phyloP scores from a whole-genome alignment of 495 filamentous ascomycete genomes.

The Cercophora sp. region DNA sequence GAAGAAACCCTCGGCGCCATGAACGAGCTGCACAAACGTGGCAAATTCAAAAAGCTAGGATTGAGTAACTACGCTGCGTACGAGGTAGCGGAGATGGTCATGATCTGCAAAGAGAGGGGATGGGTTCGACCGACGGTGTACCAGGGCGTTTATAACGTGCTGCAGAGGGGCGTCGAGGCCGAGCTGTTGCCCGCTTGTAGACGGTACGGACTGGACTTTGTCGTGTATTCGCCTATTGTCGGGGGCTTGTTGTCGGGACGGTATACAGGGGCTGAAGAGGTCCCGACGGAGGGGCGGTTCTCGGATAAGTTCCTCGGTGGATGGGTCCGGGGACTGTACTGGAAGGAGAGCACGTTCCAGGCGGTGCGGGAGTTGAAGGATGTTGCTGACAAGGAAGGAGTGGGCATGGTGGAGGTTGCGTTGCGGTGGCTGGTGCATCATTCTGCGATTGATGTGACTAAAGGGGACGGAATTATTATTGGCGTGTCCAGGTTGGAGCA shows the following conservation, averaged over 20 bases:
- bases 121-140: conserved; percentile 64
- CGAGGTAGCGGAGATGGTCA: conserved; percentile 79
- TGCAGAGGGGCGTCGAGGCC: conserved; percentile 64
- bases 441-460: conserved; percentile 60
- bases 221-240: conserved; percentile 74
- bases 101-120: conserved; percentile 63
- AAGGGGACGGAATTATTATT: conserved; percentile 60
- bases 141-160: conserved; percentile 61
- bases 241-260: conserved; percentile 74
- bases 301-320: conserved; percentile 37
- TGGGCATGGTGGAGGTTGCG: conserved; percentile 69
- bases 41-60: conserved; percentile 74
- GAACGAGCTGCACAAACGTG: conserved; percentile 69
- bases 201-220: conserved; percentile 72
- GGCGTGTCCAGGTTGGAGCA: conserved; percentile 50
- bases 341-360: conserved; percentile 66
- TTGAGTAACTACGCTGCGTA: conserved; percentile 76
- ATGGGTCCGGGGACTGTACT: conserved; percentile 69
- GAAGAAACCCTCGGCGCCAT: conserved; percentile 64
- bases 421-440: conserved; percentile 75
- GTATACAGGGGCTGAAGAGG: conserved; percentile 39
- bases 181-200: conserved; percentile 72
- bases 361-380: conserved; percentile 65
- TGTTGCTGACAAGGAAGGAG: conserved; percentile 59
- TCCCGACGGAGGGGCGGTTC: conserved; percentile 65